Base-by-base conservation (phyloP, 441 rosid species). In the Syzygium malaccense region DNA sequence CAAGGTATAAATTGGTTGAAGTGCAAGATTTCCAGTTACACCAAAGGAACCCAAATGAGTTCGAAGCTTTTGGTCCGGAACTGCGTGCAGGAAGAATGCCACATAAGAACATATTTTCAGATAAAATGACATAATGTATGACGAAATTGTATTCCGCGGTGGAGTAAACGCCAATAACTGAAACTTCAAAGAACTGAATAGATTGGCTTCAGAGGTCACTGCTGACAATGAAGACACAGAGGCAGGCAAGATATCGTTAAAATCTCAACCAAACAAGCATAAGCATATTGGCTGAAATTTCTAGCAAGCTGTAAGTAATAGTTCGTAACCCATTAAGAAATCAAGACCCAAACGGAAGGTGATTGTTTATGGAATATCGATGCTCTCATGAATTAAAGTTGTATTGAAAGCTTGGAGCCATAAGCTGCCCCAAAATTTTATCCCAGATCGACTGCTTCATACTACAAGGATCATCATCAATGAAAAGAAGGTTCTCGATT, bases 11-110 rank as follows among this genome's bases (percentile, higher is more conserved):
- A 25, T 57, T 23, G 62, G 28, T 57, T 25, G 66, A 58, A 58
- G 64, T 1, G 2, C 37, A 3, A 62, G 2, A 62, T n/a, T n/a
- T n/a, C 71, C 0, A 62, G 1, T 62, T 62, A 62, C 18, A 62
- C 20, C 37, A 64, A 0, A n/a, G 4, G 11, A 64, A n/a, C 71
- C 4, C 33, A 62, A 64, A 37, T 7, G 71, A 64, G 19, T 10
- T 64, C 0, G 0, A 64, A 64, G 5, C 37, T 64, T 30, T 64
- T 15, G 71, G 0, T 64, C 0, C 0, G 4, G 71, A 64, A n/a
- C 11, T 30, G 20, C 1, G 5, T 4, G 0, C 11, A 64, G 37
- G 71, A 64, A n/a, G 71, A 64, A 64, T 64, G 0, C 4, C 20
- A 30, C 15, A 60, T 0, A 7, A 13, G 55, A 60, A 60, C 17